phyloP scores from a whole-genome alignment of 2,329 filamentous ascomycete genomes.

The Aspergillus viridinutans region DNA sequence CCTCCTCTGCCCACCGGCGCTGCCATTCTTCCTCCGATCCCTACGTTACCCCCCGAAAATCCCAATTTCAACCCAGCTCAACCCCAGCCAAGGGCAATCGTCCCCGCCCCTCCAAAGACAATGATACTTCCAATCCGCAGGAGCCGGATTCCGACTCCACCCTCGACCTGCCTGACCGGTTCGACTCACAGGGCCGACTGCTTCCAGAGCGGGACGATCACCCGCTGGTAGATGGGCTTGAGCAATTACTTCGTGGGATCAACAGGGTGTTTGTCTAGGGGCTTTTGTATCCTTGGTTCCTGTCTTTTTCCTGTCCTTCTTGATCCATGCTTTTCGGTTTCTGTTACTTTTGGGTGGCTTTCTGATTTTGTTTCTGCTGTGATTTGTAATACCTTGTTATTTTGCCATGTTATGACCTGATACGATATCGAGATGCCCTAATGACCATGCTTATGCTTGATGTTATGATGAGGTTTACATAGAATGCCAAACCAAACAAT shows the following conservation, averaged over 20 bases:
- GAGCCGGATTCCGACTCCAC: slow-evolving; percentile 41
- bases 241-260: slow-evolving; percentile 33
- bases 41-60: slow-evolving; percentile 8
- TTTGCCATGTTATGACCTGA: background rate
- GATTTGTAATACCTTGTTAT: background rate
- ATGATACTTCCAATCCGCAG: slow-evolving; percentile 2
- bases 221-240: slow-evolving; percentile 31
- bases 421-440: background rate
- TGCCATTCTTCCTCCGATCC: slow-evolving; percentile 23
- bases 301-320: background rate
- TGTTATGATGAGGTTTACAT: background rate
- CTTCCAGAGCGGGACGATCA: slow-evolving; percentile 31
- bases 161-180: slow-evolving; percentile 41
- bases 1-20: background rate
- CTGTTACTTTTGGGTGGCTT: background rate
- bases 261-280: slow-evolving; percentile 19
- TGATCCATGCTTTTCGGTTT: background rate
- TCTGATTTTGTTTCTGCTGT: background rate
- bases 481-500: background rate
- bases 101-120: background rate
- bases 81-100: slow-evolving; percentile 2
- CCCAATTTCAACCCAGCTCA: background rate
- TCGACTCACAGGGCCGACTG: slow-evolving; percentile 39
- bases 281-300: background rate
- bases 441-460: background rate